Evolutionary conservation across 176 grass and related monocot genomes (phyloP), one percentile per base, ranked within the genome.

Genomic region (Tillandsia fasciculata): DNA sequence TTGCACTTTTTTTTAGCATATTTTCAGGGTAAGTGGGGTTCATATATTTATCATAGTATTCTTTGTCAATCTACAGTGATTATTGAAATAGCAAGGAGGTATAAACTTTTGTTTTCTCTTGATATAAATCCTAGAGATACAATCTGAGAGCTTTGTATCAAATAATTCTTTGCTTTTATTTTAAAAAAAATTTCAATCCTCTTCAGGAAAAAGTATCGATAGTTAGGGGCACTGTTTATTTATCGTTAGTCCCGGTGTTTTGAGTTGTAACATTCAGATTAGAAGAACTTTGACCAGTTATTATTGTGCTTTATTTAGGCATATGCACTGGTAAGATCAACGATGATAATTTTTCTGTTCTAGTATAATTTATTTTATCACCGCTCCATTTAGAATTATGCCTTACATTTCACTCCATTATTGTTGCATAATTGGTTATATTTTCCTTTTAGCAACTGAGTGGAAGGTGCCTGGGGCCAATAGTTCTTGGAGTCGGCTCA

Each of bases 1-100:
- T 75, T 26, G 48, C 63, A 72, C 68, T 74, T 65, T 72, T 78
- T 78, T 78, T 70, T 50, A 64, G 72, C 56, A 65, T 56, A 72
- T 26, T 13, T 64, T 56, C 51, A 33, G 68, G 68, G 51, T 27
- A 9, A 26, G 27, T 69, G 28, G 66, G 33, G 28, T n/a, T 15
- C 33, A 48, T 18, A 61, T 15, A 14, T 18, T 8, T 59, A 17
- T 18, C 14, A 23, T 18, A 61, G 15, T 9, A 23, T 61, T 61
- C 56, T 20, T 61, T 61, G 17, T 42, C 33, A 42, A 42, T 42
- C 7, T 42, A 42, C 33, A 7, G 33, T 42, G 33, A 42, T 42
- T 42, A 42, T 6, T 42, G 33, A 42, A 42, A 7, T 5, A 42
- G 0, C 3, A 42, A 42, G 33, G 33, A 42, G 33, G 33, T 42